Base-by-base conservation (phyloP, 2,329 filamentous ascomycete species). In the Clonostachys rosea region DNA sequence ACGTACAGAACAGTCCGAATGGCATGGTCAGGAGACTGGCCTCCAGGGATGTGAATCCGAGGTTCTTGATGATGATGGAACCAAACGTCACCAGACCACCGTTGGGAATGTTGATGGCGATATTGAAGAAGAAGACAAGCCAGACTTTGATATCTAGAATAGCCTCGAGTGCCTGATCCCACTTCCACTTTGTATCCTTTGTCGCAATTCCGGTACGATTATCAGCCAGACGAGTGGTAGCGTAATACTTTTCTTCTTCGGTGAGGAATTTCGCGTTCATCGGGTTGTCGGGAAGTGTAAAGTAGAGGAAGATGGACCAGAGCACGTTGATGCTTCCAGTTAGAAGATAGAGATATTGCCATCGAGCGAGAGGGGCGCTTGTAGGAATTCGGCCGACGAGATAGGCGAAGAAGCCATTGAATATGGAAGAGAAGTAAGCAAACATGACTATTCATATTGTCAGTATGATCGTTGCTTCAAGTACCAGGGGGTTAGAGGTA, bases 21-120 rank as follows among this genome's bases (percentile, higher is more conserved):
- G 87, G 87, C 49, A 90, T 89, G 55, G 90, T 87, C 58, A 86
- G 83, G 0, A 90, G 71, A 49, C 90, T 88, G 0, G 83, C 78
- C 35, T 85, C 73, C 1, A 86, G 72, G 0, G 78, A 74, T 17
- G 71, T 73, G 65, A 77, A 89, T 47, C 84, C 84, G 57, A 89
- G 88, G 0, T 84, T 88, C 1, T 76, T 81, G 2, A 89, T 84
- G 50, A 89, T 89, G 2, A 88, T 66, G 0, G 85, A 84, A 0
- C 84, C 85, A 57, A 89, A 89, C 2, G 84, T 84, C 36, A 75
- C 79, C 11, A 89, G 79, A 6, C 84, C 85, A 12, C 85, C 85
- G 56, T 88, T 89, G 50, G 88, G 78, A 0, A 83, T 86, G 55
- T 88, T 40, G 24, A 43, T 36, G 14, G 30, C 24, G 17, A 43